Evolutionary conservation across 2,329 filamentous ascomycete species (phyloP).

Genomic region (Dactylellina haptotyla): DNA sequence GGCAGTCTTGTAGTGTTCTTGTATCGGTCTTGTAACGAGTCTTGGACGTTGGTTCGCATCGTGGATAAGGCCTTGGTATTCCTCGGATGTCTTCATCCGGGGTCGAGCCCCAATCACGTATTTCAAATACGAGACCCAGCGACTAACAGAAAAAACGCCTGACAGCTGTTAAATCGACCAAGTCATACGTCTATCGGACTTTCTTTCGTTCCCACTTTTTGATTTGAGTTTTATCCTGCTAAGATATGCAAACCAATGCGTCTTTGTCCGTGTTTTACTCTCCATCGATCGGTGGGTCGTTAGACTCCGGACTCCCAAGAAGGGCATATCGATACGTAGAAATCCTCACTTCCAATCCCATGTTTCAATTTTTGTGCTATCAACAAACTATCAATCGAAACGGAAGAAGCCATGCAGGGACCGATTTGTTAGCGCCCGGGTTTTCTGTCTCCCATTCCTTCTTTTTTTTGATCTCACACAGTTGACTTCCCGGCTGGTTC

Average conservation of each 20-base stretch:
- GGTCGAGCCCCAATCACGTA: constrained; percentile 19
- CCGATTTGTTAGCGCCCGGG: neutral
- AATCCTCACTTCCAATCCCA: neutral
- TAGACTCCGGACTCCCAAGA: too few species aligned
- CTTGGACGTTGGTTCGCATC: neutral
- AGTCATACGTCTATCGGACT: too few species aligned
- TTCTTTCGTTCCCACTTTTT: too few species aligned
- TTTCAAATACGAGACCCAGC: constrained; percentile 39
- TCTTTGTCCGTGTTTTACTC: neutral
- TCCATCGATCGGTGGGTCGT: neutral
- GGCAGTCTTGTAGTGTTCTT: neutral
- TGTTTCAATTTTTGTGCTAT: neutral
- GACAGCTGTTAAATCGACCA: too few species aligned
- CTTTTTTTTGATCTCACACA: too few species aligned
- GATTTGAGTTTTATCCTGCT: neutral
- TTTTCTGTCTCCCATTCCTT: neutral
- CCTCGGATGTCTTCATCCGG: constrained; percentile 23
- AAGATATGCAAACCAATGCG: neutral
- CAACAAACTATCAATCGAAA: neutral
- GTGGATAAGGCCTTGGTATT: constrained; percentile 1
- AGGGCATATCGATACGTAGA: too few species aligned
- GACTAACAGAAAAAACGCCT: too few species aligned
- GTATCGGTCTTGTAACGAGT: neutral
- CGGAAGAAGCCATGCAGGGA: constrained; percentile 1
- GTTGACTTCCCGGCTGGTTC: too few species aligned